Percentiles rank a stretch among this genome's conserved stretches.
Evolutionary conservation across 1,284 basidiomycete species (phyloP).

Genomic region (Boletellus deceptivus): DNA sequence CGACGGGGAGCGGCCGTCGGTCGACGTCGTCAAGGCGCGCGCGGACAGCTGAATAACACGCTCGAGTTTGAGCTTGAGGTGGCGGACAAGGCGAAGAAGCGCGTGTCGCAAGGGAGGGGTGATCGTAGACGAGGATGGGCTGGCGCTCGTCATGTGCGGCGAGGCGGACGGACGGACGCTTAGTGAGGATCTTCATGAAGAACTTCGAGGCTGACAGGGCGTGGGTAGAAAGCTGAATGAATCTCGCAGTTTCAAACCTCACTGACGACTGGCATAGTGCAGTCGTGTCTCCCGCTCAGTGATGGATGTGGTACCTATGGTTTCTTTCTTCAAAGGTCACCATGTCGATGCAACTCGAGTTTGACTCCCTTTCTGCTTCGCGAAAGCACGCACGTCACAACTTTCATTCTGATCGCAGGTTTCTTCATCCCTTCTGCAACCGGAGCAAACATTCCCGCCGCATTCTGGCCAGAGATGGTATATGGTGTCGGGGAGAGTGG

Average conservation of each 20-base stretch:
- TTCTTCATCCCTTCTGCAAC: conserved; percentile 29
- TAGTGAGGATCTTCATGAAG: conserved; percentile 75
- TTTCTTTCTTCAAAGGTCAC: not conserved
- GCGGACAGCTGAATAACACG: conserved; percentile 74
- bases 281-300: not conserved
- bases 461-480: conserved; percentile 28
- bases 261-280: conserved; percentile 42
- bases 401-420: conserved; percentile 21
- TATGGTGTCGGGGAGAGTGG: conserved; percentile 6
- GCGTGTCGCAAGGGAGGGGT: conserved; percentile 77
- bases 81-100: conserved; percentile 50
- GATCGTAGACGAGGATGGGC: conserved; percentile 89
- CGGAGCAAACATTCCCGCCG: conserved; percentile 30
- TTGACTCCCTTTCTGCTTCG: conserved; percentile 16
- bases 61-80: conserved; percentile 61
- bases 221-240: conserved; percentile 81
- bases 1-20: conserved; percentile 63
- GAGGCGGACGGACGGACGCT: conserved; percentile 85
- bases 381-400: conserved; percentile 34
- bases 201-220: conserved; percentile 86
- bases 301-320: not conserved
- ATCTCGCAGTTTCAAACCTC: conserved; percentile 80
- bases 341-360: not conserved
- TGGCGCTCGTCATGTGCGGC: conserved; percentile 85
- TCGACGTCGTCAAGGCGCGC: conserved; percentile 68